Evolutionary conservation across 768 basidiomycete genomes (phyloP).

Genomic region (Butyriboletus loyo): DNA sequence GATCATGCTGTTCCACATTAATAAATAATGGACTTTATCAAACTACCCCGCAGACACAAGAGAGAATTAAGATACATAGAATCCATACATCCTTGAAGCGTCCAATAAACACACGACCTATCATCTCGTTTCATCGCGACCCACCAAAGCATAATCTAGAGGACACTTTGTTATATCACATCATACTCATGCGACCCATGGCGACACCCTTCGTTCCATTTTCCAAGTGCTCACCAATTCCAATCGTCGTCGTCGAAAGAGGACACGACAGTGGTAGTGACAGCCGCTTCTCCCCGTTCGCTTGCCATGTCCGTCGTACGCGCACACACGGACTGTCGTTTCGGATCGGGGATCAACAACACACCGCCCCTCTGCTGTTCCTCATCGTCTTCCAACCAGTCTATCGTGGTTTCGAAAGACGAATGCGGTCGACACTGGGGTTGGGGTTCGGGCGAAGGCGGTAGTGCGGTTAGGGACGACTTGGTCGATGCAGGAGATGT

Average conservation of each 20-base stretch:
- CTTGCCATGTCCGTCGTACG: neutral
- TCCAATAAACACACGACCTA: too few relatives aligned
- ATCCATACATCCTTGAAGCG: too few relatives aligned
- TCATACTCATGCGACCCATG: too few relatives aligned
- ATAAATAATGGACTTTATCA: too few relatives aligned
- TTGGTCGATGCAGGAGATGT: neutral
- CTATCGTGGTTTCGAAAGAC: conserved; percentile 10
- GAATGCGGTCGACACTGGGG: conserved; percentile 1
- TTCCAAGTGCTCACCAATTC: conserved; percentile 48
- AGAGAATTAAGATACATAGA: too few relatives aligned
- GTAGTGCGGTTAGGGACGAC: neutral
- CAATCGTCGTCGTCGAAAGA: conserved; percentile 49
- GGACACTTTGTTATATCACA: too few relatives aligned
- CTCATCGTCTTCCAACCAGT: conserved; percentile 42
- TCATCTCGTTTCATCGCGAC: too few relatives aligned
- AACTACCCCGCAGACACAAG: too few relatives aligned
- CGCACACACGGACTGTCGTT: neutral
- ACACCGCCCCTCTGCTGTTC: conserved; percentile 23
- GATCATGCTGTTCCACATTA: too few relatives aligned
- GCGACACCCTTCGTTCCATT: too few relatives aligned
- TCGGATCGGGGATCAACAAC: conserved; percentile 33
- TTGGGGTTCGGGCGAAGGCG: conserved; percentile 4
- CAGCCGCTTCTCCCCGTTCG: too few relatives aligned
- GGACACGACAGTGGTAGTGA: neutral
- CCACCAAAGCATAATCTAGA: too few relatives aligned